Evolutionary conservation across 495 filamentous ascomycete genomes (phyloP), one percentile per base, ranked within the genome.

Genomic region (Lophiostoma macrostomum): DNA sequence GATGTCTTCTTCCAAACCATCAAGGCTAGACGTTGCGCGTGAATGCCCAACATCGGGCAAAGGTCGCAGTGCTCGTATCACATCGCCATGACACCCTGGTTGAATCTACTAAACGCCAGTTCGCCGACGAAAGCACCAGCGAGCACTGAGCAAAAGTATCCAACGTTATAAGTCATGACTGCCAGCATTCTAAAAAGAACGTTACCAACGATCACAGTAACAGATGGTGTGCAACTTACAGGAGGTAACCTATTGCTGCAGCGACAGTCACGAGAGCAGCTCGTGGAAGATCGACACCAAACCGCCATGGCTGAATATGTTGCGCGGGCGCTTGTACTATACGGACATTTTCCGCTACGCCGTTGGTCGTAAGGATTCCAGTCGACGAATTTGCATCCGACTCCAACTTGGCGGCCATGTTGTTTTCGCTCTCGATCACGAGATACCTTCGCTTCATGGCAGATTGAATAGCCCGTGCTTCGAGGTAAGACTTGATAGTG

Each of bases 121-220:
- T 91, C 91, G 12, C 91, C 91, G 3, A 93, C 61, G 65, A 96
- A 96, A 1, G 82, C 78, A 5, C 91, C 91, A 5, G 72, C 86
- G 19, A 97, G 79, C 0, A 95, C 79, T 1, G 91, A 90, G 22
- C 91, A 71, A 71, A 96, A 96, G 64, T 95, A 97, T n/a, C 91
- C 91, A 36, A 96, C 80, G 63, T 97, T 97, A 80, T 91, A 80
- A 3, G 90, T 93, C 91, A 97, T 97, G 61, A 95, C 87, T n/a
- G 88, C 91, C 71, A 97, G 74, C 91, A 97, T 97, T 42, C 91
- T 97, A 63, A 24, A 23, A 18, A 23, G 20, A 13, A 3, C 6
- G 40, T 43, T 29, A 48, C 28, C 8, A 32, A 23, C 31, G 13
- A 31, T 25, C 39, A 22, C 16, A 29, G 6, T 30, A 8, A 42